A percentile compares a stretch with the other conserved stretches of the same genome.
Conservation (phyloP, 2,329 filamentous ascomycete genomes). For the Teratosphaeria viscida region DNA sequence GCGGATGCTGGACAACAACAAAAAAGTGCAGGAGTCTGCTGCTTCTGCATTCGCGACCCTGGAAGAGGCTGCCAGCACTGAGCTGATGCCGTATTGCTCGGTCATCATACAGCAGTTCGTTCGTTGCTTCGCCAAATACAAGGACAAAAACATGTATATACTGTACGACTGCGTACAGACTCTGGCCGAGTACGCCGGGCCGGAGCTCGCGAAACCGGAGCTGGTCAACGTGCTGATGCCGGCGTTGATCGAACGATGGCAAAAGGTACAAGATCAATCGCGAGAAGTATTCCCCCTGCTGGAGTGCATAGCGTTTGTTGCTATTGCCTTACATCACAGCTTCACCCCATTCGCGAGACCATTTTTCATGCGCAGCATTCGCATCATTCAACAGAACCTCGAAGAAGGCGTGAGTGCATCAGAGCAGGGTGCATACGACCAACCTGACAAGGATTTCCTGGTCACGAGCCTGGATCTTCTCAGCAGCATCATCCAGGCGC, state of each 20-base stretch:
- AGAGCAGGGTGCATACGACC: slow-evolving; percentile 52
- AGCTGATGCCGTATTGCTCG: slow-evolving; percentile 72
- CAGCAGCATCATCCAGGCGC: slow-evolving; percentile 84
- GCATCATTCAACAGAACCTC: slow-evolving; percentile 84
- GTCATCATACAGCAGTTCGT: slow-evolving; percentile 91
- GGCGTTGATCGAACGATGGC: slow-evolving; percentile 78
- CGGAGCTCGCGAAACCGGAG: slow-evolving; percentile 66
- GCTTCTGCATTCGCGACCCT: slow-evolving; percentile 93
- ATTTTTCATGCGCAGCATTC: slow-evolving; percentile 79
- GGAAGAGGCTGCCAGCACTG: slow-evolving; percentile 80
- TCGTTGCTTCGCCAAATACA: slow-evolving; percentile 85
- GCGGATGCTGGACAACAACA: slow-evolving; percentile 94
- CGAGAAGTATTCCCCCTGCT: slow-evolving; percentile 87
- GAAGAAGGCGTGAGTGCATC: slow-evolving; percentile 66
- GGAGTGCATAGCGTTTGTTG: slow-evolving; percentile 93
- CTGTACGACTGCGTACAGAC: slow-evolving; percentile 98
- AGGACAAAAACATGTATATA: slow-evolving; percentile 98
- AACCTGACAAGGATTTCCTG: slow-evolving; percentile 91
- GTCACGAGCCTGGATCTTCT: slow-evolving; percentile 90
- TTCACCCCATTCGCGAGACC: slow-evolving; percentile 80
- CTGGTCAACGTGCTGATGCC: slow-evolving; percentile 87
- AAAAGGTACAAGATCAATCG: slow-evolving; percentile 76
- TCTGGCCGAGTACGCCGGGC: slow-evolving; percentile 80
- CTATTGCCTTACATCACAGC: slow-evolving; percentile 67
- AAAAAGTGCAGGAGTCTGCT: slow-evolving; percentile 92